phyloP scores from a whole-genome alignment of 1,284 basidiomycete species.

The Fomitiporia mediterranea region DNA sequence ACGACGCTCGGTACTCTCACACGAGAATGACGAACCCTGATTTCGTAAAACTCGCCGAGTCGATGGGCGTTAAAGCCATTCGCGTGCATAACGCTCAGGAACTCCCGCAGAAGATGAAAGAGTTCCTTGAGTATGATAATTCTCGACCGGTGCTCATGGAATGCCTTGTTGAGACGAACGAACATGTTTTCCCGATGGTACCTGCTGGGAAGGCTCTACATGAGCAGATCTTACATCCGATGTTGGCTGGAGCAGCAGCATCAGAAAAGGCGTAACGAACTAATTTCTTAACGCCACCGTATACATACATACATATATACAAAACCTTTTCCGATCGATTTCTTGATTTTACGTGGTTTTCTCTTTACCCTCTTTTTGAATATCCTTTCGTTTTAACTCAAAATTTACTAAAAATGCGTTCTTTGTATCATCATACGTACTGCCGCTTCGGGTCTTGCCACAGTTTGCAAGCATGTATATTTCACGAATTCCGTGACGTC shows the following conservation, averaged over 20 bases:
- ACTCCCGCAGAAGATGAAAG: slow-evolving; percentile 93
- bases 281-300: slow-evolving; percentile 5
- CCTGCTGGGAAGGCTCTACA: slow-evolving; percentile 88
- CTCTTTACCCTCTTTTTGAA: not conserved
- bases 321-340: too few relatives aligned
- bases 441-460: slow-evolving; percentile 10
- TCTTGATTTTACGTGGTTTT: too few relatives aligned
- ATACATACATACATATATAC: too few relatives aligned
- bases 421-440: slow-evolving; percentile 5
- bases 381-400: not conserved
- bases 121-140: slow-evolving; percentile 94
- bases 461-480: slow-evolving; percentile 17
- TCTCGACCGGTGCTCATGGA: slow-evolving; percentile 87
- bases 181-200: slow-evolving; percentile 96
- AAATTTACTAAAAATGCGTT: not conserved
- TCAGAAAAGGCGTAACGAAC: slow-evolving; percentile 17
- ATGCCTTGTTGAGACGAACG: slow-evolving; percentile 80
- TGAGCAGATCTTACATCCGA: slow-evolving; percentile 74
- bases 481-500: too few relatives aligned
- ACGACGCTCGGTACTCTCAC: slow-evolving; percentile 91
- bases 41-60: slow-evolving; percentile 82
- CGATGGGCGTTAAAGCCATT: slow-evolving; percentile 92
- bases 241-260: slow-evolving; percentile 25
- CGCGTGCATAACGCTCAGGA: slow-evolving; percentile 70
- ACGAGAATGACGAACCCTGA: slow-evolving; percentile 94